Percentiles rank a stretch among this genome's conserved stretches.
Evolutionary conservation across 495 filamentous ascomycete genomes (phyloP).

Genomic region (Aspergillus haitiensis): DNA sequence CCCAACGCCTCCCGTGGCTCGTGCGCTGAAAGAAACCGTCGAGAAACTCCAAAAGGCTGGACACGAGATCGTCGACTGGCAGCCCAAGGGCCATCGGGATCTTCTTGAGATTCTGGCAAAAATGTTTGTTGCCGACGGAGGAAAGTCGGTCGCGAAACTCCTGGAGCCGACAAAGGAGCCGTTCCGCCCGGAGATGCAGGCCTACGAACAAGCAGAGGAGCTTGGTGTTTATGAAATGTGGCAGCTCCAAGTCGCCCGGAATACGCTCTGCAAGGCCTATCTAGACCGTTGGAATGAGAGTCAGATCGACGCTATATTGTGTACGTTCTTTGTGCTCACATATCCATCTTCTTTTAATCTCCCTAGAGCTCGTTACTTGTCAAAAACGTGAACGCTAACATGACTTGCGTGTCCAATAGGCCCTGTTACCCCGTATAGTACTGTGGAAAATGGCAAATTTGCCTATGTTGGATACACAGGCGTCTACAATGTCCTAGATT

Average conservation of each 20-base stretch:
- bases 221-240: conserved; percentile 35
- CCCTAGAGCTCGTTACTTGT: not conserved
- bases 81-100: conserved; percentile 6
- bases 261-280: conserved; percentile 44
- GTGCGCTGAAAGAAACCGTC: conserved; percentile 4
- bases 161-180: conserved; percentile 48
- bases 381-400: not conserved
- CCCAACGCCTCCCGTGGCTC: conserved; percentile 9
- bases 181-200: conserved; percentile 47
- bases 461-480: conserved; percentile 16
- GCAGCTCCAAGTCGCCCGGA: conserved; percentile 40
- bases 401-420: not conserved
- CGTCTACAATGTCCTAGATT: conserved; percentile 16
- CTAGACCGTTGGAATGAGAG: conserved; percentile 43
- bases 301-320: conserved; percentile 16
- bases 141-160: conserved; percentile 24
- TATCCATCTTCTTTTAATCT: not conserved
- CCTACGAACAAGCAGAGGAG: conserved; percentile 34
- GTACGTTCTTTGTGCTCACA: conserved; percentile 5
- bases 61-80: conserved; percentile 10
- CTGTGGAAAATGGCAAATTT: conserved; percentile 15
- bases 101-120: not conserved
- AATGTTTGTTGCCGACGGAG: conserved; percentile 16
- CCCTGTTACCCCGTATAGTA: conserved; percentile 12
- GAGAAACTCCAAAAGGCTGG: conserved; percentile 9